Conservation (phyloP, 345 rosid species). For the Eucalyptus erythrocorys region DNA sequence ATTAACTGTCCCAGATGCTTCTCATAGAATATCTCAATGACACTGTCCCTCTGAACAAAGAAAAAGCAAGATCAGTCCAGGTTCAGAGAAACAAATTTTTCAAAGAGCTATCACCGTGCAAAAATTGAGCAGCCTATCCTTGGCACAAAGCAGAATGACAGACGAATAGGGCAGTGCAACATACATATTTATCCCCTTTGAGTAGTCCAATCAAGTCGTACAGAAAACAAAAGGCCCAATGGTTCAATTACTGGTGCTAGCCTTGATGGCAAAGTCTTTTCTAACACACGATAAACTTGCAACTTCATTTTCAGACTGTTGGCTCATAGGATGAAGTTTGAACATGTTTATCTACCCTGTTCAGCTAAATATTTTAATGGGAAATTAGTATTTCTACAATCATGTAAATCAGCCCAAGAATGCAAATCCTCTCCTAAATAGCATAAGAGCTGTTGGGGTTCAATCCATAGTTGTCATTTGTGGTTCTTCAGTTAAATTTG, state of each 20-base stretch:
- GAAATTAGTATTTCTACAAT: neutral
- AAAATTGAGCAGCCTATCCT: neutral
- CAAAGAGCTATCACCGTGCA: neutral
- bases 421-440: neutral
- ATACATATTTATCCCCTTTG: neutral
- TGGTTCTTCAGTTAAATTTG: neutral
- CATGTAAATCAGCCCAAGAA: neutral
- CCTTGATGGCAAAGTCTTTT: neutral
- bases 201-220: neutral
- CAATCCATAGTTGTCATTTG: neutral
- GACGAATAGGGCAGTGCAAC: neutral
- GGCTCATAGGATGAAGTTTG: neutral
- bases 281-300: neutral
- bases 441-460: neutral
- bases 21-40: conserved; percentile 90
- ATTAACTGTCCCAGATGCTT: conserved; percentile 81
- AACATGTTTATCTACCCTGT: neutral
- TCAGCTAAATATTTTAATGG: neutral
- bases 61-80: neutral
- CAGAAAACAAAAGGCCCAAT: neutral
- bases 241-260: neutral
- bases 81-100: neutral
- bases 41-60: conserved; percentile 57
- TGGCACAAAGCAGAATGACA: neutral
- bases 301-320: neutral